Evolutionary conservation across 768 basidiomycete genomes (phyloP), one percentile per base, ranked within the genome.

Genomic region (Kwoniella shandongensis): DNA sequence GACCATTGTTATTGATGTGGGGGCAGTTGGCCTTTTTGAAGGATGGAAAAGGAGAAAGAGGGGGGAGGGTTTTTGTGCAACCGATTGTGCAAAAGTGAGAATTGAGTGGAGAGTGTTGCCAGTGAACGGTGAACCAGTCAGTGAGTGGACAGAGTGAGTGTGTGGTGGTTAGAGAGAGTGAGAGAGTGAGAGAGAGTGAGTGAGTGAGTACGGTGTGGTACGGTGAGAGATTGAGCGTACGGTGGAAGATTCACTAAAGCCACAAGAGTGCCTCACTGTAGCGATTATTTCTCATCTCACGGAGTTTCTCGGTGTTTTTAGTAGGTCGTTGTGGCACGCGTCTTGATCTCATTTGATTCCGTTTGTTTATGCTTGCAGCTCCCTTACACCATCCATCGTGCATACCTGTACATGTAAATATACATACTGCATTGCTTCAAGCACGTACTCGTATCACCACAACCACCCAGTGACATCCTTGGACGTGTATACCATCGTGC

Each of bases 231-330:
- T 29, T 38, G 25, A 44, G 17, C 40, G 18, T 38, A 51, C 29
- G 22, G 20, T 45, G 20, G 8, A 25, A 42, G 15, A 18, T 30
- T 13, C n/a, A 11, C 35, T 4, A 26, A 25, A 17, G 20, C 47
- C 39, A 12, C 17, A 46, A 25, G 26, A 50, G 29, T 27, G 55
- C 10, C 10, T 11, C 46, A 48, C 25, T 20, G 10, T 11, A 23
- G 36, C 46, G 4, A 13, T 8, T 4, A 46, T n/a, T 17, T 25
- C 10, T 23, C 47, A 35, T 11, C 11, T 17, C 41, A n/a, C 66
- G 66, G 66, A 68, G 66, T 68, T 68, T 68, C 66, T 61, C 66
- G 66, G 66, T 45, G 61, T 65, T 68, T 68, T 20, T 38, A 15
- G 8, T 2, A 11, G 30, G 1, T 2, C 38, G n/a, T n/a, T 29